Conservation (phyloP, 164 flowering plant species). For the Sedum album region DNA sequence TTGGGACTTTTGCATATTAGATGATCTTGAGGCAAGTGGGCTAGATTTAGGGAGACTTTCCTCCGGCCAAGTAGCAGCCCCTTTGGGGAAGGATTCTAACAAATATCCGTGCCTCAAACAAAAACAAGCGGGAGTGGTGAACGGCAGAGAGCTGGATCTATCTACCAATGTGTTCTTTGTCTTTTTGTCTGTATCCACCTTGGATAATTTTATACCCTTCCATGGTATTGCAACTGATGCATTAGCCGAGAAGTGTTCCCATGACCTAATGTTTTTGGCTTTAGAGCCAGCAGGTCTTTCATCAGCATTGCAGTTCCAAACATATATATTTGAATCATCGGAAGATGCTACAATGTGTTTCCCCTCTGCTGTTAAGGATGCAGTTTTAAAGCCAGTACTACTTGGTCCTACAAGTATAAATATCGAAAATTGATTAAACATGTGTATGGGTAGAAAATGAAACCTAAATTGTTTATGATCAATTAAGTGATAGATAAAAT, state of each 20-base stretch:
- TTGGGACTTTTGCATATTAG: slow-evolving; percentile 35
- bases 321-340: slow-evolving; percentile 49
- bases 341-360: slow-evolving; percentile 49
- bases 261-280: slow-evolving; percentile 30
- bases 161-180: slow-evolving; percentile 6
- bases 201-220: slow-evolving; percentile 30
- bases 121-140: slow-evolving; percentile 27
- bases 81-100: slow-evolving; percentile 44
- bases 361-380: slow-evolving; percentile 53
- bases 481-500: background rate
- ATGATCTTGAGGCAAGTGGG: slow-evolving; percentile 13
- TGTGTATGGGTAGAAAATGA: background rate
- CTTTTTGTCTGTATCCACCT: slow-evolving; percentile 12
- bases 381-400: slow-evolving; percentile 30
- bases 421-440: background rate
- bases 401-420: slow-evolving; percentile 27
- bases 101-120: slow-evolving; percentile 35
- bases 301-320: slow-evolving; percentile 35
- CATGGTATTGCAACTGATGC: slow-evolving; percentile 65
- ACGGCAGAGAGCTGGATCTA: slow-evolving; percentile 16
- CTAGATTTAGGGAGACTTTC: slow-evolving; percentile 42
- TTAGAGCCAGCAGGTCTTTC: slow-evolving; percentile 14
- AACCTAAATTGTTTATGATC: background rate
- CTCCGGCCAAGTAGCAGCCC: slow-evolving; percentile 70
- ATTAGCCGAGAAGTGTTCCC: slow-evolving; percentile 43